These are phyloP conservation scores for Neocallimastix lanati DNA, from an alignment of 192 early-diverging fungal genomes.

Conservation along the genomic window DNA sequence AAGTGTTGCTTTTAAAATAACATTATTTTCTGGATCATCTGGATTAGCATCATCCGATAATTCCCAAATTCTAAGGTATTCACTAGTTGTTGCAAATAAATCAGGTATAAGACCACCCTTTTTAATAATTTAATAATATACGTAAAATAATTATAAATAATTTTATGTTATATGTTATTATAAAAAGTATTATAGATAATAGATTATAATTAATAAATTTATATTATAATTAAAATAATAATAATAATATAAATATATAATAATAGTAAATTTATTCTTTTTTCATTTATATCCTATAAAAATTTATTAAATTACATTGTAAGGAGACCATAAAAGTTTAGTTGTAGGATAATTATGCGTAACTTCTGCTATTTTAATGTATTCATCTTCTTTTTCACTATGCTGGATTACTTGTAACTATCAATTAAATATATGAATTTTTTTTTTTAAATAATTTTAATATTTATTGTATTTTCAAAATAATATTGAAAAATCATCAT, in stretches of 20 bases:
- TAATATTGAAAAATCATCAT: too few species aligned
- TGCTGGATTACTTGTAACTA: conserved; percentile 7
- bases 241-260: too few species aligned
- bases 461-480: too few species aligned
- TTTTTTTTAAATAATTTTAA: too few species aligned
- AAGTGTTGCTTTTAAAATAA: background rate
- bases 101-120: conserved; percentile 26
- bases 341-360: conserved; percentile 77
- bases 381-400: conserved; percentile 19
- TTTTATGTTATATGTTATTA: too few species aligned
- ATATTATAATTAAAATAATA: conserved; percentile 3
- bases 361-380: conserved; percentile 52
- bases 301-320: conserved; percentile 18
- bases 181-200: too few species aligned
- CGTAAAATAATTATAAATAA: too few species aligned
- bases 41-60: conserved; percentile 10
- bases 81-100: conserved; percentile 72
- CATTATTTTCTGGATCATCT: background rate
- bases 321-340: conserved; percentile 75
- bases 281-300: too few species aligned
- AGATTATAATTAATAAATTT: background rate
- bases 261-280: too few species aligned
- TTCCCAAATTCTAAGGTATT: conserved; percentile 81
- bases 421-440: too few species aligned
- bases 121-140: too few species aligned